Base-by-base conservation (phyloP, 2,329 filamentous ascomycete genomes). In the Cladosporium sp. region DNA sequence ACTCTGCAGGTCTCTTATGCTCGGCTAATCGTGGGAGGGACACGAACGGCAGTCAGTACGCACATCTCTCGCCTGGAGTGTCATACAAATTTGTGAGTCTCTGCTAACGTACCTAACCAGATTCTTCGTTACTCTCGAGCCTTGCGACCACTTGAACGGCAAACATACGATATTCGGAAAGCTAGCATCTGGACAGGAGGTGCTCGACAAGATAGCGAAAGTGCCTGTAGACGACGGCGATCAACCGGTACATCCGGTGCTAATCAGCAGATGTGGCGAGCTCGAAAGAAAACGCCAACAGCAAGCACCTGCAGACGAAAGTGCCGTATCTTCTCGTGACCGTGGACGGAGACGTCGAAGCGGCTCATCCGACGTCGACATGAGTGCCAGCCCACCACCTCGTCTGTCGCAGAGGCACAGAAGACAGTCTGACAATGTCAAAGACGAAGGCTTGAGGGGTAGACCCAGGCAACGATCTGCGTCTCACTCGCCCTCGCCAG, bases 131-230 rank as follows among this genome's bases (percentile, higher is more conserved):
- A 73, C 70, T 11, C 60, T 73, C 19, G 66, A 66, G 18, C 57
- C 64, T 17, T 69, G 66, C 53, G 58, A 61, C 8, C 70, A 73
- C 52, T 56, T 73, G 51, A 70, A 70, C 49, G 64, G 59, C 17
- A 72, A 72, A 57, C 70, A 73, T 57, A 71, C 70, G 20, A 63
- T 72, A 36, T 71, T 73, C 43, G 70, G 68, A 13, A 61, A 61
- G 39, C 27, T 73, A 3, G 65, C 71, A 1, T 59, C 64, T 2
- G 70, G 68, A n/a, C 55, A 70, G 47, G 60, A 68, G n/a, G 58
- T 61, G 13, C 58, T 72, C 27, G 48, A 58, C 30, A 60, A 60
- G 17, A 68, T 72, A 48, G 61, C 67, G 7, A 63, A 64, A 38
- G 64, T 72, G 8, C 52, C 55, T 3, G 68, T 71, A 7, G 69